Evolutionary conservation across 306 rosid genomes (phyloP).

Genomic region (Pyrus betulifolia): DNA sequence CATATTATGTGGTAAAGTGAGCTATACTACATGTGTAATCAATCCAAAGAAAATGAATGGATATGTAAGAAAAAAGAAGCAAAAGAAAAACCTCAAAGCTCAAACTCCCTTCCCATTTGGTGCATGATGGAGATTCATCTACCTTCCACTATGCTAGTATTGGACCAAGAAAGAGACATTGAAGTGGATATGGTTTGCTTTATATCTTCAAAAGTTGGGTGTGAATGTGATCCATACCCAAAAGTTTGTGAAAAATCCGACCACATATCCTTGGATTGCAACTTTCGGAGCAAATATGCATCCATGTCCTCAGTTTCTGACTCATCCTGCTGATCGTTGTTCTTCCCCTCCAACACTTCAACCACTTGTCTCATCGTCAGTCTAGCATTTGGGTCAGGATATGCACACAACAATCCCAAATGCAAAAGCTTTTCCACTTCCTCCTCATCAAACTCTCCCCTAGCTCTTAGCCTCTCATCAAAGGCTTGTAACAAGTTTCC

Average conservation of each 20-base stretch:
- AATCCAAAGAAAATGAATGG: not conserved
- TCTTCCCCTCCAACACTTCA: constrained; percentile 57
- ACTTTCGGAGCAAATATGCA: constrained; percentile 36
- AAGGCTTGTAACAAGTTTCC: constrained; percentile 41
- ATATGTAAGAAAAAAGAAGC: not conserved
- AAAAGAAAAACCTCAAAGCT: not conserved
- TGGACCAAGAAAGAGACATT: constrained; percentile 49
- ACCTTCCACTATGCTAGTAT: constrained; percentile 22
- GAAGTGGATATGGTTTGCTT: constrained; percentile 34
- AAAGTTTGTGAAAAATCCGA: constrained; percentile 29
- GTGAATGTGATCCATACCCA: constrained; percentile 21
- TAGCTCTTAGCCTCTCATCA: constrained; percentile 45
- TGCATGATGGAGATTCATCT: constrained; percentile 33
- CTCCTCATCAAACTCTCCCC: constrained; percentile 35
- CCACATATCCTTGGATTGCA: constrained; percentile 40
- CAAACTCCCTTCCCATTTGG: not conserved
- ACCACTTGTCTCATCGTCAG: constrained; percentile 76
- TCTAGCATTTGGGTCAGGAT: constrained; percentile 54
- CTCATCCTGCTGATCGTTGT: constrained; percentile 26
- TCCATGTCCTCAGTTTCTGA: constrained; percentile 42
- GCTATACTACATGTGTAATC: not conserved
- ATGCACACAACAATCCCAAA: constrained; percentile 76
- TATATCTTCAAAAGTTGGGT: constrained; percentile 69
- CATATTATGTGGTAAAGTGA: not conserved
- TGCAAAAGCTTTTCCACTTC: constrained; percentile 50